Evolutionary conservation across 768 basidiomycete species (phyloP).

Genomic region (Amanita molliuscula): DNA sequence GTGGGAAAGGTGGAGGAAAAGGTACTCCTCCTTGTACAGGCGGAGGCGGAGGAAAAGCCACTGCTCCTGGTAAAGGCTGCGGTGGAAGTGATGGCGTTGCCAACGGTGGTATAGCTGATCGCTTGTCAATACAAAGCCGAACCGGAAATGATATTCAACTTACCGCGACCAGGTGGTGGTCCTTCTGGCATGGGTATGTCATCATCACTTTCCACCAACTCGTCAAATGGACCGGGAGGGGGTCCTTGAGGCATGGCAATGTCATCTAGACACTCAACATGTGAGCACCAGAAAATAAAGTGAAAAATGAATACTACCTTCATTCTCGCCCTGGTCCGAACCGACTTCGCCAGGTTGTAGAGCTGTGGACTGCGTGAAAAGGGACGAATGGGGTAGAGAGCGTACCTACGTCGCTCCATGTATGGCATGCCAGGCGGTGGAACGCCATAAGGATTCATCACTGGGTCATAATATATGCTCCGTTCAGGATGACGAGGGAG

Average conservation of each 20-base stretch:
- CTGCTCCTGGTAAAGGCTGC: conserved; percentile 6
- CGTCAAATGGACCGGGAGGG: conserved; percentile 36
- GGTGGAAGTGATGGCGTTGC: conserved; percentile 4
- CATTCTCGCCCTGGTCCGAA: conserved; percentile 50
- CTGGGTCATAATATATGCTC: conserved; percentile 85
- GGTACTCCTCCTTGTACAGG: conserved; percentile 7
- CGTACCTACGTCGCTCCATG: conserved; percentile 69
- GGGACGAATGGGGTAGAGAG: neutral
- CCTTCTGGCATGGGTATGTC: conserved; percentile 88
- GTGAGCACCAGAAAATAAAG: neutral
- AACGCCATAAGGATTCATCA: conserved; percentile 90
- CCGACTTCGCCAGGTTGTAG: conserved; percentile 51
- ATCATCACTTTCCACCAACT: conserved; percentile 55
- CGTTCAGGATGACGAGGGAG: conserved; percentile 85
- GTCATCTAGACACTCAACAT: conserved; percentile 28
- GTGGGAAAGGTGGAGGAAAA: conserved; percentile 7
- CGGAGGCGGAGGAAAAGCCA: conserved; percentile 9
- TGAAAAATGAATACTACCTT: conserved; percentile 17
- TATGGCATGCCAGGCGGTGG: conserved; percentile 98
- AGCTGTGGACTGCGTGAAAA: conserved; percentile 28
- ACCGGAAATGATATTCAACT: conserved; percentile 7
- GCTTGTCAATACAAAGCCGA: neutral
- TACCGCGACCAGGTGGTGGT: conserved; percentile 41
- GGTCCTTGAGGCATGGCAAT: conserved; percentile 56
- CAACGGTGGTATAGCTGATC: conserved; percentile 6